Conservation (phyloP, 2,329 filamentous ascomycete species). For the Ophiostoma perfectum region DNA sequence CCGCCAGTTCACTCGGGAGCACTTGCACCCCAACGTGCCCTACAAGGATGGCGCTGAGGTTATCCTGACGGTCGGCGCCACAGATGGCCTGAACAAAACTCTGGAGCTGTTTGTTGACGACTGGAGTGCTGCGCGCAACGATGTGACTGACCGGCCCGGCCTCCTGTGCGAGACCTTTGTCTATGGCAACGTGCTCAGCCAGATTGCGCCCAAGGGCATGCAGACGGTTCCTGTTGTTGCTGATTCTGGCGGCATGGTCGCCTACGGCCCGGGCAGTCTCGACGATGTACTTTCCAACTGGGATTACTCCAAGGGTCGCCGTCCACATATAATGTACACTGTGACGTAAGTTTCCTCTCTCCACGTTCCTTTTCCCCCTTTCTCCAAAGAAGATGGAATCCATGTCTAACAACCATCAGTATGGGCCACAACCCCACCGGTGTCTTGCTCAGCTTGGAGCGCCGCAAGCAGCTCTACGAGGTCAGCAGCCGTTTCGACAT, state of each 20-base stretch:
- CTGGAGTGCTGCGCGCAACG: conserved; percentile 63
- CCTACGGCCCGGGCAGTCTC: conserved; percentile 65
- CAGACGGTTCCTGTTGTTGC: conserved; percentile 69
- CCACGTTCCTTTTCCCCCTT: conserved; percentile 49
- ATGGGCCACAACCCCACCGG: conserved; percentile 88
- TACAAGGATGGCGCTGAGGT: conserved; percentile 73
- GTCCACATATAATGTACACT: conserved; percentile 82
- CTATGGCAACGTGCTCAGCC: conserved; percentile 71
- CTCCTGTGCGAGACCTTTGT: conserved; percentile 74
- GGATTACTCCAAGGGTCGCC: conserved; percentile 66
- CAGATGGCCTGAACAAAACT: conserved; percentile 77
- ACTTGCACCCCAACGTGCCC: conserved; percentile 75
- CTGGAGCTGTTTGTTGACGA: conserved; percentile 70
- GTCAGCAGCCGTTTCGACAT: conserved; percentile 80
- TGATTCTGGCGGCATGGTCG: conserved; percentile 75
- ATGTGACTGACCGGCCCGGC: conserved; percentile 64
- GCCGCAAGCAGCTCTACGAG: conserved; percentile 72
- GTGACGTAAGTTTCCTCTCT: conserved; percentile 44
- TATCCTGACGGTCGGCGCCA: conserved; percentile 73
- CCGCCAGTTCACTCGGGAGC: conserved; percentile 67
- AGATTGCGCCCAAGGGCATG: conserved; percentile 61
- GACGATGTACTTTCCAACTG: conserved; percentile 75
- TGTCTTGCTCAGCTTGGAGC: conserved; percentile 64
- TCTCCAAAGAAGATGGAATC: not conserved
- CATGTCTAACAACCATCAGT: conserved; percentile 7